Base-by-base conservation (phyloP, 2,329 filamentous ascomycete genomes). In the Neurospora sp. region DNA sequence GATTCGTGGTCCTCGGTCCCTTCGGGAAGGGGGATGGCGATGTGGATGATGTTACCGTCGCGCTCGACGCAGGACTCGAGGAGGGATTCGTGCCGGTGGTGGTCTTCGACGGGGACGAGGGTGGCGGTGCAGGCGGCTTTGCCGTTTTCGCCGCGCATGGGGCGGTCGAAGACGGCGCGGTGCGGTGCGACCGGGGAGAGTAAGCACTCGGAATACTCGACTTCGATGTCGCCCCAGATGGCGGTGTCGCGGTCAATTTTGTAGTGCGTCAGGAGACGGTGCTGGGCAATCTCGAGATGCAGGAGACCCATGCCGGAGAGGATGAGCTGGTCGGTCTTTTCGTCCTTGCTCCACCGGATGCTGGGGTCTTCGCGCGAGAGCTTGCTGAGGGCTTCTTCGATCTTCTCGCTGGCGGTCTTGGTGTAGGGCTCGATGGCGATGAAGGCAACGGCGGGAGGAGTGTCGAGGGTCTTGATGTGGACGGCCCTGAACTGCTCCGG, bases 231-330 rank as follows among this genome's bases (percentile, higher is more conserved):
- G 13, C 95, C 94, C 83, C 97, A 97, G 39, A 76, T 70, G 70
- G 73, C 74, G 4, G 72, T 72, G 82, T 89, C 72, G 84, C 93
- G 85, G 88, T 97, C 79, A 84, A 86, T 93, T 78, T 96, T 97
- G 81, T 97, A 90, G 77, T 97, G 93, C 68, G 93, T 92, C 73
- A 96, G 89, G 10, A 99, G 87, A 62, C 94, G 88, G 79, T 98
- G 93, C 67, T 93, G 85, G 0, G 95, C 94, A 67, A 99, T 96
- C 76, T 99, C 96, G 0, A 99, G 85, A 79, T 99, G 96, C 38
- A 99, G 86, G 76, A 97, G 93, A 8, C 96, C 96, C 96, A 99
- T 98, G 4, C 96, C 96, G 68, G 94, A 94, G 0, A 99, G 85
- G 39, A 97, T 90, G 66, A 96, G 97, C 77, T 97, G 93, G 1